A percentile compares a stretch with the other conserved stretches of the same genome.
Evolutionary conservation across 768 basidiomycete species (phyloP).

Genomic region (Phanerochaete sordida): DNA sequence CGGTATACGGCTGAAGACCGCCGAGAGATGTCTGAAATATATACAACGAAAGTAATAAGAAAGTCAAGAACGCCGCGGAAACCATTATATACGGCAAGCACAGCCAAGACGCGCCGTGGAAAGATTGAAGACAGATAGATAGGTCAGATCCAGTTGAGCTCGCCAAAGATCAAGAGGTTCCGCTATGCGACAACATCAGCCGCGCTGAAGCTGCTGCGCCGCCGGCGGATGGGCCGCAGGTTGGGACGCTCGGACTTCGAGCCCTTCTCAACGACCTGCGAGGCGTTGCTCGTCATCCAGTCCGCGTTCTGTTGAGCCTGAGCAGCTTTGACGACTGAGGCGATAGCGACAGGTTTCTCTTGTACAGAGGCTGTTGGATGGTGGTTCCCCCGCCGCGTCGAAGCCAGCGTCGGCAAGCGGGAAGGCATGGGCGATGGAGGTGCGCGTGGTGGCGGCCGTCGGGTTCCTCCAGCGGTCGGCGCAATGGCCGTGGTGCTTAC

Average conservation of each 20-base stretch:
- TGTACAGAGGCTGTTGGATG: conserved; percentile 34
- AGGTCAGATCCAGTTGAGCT: not conserved
- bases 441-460: conserved; percentile 31
- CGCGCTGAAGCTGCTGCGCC: conserved; percentile 85
- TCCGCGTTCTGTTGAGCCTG: conserved; percentile 41
- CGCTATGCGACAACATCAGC: conserved; percentile 77
- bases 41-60: not conserved
- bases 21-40: not conserved
- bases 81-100: not conserved
- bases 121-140: not conserved
- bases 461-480: conserved; percentile 18
- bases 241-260: conserved; percentile 74
- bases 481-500: conserved; percentile 32
- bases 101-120: not conserved
- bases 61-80: not conserved
- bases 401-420: conserved; percentile 67
- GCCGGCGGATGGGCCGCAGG: conserved; percentile 65
- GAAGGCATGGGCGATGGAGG: conserved; percentile 73
- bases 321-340: conserved; percentile 34
- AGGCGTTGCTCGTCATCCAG: conserved; percentile 75
- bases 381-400: conserved; percentile 48
- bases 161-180: not conserved
- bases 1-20: not conserved
- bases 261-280: conserved; percentile 66
- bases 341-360: conserved; percentile 36